Evolutionary conservation across 2,329 filamentous ascomycete species (phyloP).

Genomic region (Arthrobotrys entomopaga): DNA sequence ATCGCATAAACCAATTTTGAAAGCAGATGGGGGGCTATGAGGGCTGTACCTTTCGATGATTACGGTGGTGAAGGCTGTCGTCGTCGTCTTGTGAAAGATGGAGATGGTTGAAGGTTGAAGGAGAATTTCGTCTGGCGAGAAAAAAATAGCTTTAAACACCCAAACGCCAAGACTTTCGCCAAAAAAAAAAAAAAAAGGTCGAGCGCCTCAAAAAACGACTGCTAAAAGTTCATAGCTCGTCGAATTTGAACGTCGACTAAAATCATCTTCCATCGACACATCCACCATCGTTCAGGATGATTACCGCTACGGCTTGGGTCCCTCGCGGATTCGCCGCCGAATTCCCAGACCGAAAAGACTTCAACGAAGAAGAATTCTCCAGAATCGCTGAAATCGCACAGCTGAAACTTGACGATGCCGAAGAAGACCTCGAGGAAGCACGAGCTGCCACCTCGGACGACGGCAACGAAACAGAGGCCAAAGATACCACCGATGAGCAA

Average conservation of each 20-base stretch:
- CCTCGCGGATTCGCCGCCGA: conserved; percentile 79
- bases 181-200: conserved; percentile 43
- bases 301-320: conserved; percentile 79
- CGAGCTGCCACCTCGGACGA: conserved; percentile 61
- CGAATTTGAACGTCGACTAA: too few species aligned
- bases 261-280: not conserved
- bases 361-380: conserved; percentile 79
- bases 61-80: not conserved
- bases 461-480: conserved; percentile 57
- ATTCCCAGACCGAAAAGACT: conserved; percentile 78
- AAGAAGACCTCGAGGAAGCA: conserved; percentile 83
- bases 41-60: conserved; percentile 8
- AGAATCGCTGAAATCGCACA: conserved; percentile 79
- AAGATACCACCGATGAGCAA: conserved; percentile 3
- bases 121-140: not conserved
- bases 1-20: not conserved
- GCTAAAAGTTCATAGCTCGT: conserved; percentile 5
- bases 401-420: conserved; percentile 88
- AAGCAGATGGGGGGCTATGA: not conserved
- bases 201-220: conserved; percentile 9
- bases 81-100: conserved; percentile 2
- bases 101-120: not conserved
- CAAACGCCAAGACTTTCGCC: conserved; percentile 27
- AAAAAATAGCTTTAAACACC: conserved; percentile 24
- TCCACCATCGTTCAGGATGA: conserved; percentile 68